A percentile compares a stretch with the other conserved stretches of the same genome.
Evolutionary conservation across 148 eudicot genomes (phyloP).

Genomic region (Diospyros lotus): DNA sequence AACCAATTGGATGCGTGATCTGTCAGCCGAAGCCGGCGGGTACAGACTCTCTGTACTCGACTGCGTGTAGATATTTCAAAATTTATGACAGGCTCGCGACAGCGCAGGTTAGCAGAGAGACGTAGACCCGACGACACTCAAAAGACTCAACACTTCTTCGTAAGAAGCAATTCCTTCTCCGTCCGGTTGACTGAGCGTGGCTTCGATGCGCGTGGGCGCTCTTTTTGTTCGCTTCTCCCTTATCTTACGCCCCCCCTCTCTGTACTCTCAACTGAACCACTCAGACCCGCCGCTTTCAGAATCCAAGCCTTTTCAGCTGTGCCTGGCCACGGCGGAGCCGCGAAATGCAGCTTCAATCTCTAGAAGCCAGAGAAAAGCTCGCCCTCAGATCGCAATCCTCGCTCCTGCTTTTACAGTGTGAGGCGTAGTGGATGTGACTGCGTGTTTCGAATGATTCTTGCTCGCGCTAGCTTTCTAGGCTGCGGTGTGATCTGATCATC

Average conservation of each 20-base stretch:
- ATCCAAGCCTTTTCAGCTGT: slow-evolving; percentile 7
- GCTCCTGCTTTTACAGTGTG: neutral
- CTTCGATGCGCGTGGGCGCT: slow-evolving; percentile 7
- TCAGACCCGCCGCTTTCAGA: slow-evolving; percentile 29
- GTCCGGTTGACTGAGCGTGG: neutral
- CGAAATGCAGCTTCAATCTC: neutral
- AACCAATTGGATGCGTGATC: neutral
- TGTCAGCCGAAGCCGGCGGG: neutral
- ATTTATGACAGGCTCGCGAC: slow-evolving; percentile 17
- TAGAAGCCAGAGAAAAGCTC: neutral
- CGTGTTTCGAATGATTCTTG: neutral
- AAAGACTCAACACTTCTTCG: neutral
- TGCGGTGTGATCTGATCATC: neutral
- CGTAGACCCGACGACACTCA: slow-evolving; percentile 28
- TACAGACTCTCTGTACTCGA: neutral
- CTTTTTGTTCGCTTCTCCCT: neutral
- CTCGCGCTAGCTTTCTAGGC: slow-evolving; percentile 3
- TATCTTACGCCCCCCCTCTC: slow-evolving; percentile 11
- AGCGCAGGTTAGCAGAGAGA: slow-evolving; percentile 25
- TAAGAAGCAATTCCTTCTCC: neutral
- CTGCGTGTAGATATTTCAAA: neutral
- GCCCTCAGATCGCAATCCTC: neutral
- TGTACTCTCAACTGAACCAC: neutral
- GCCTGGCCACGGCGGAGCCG: neutral
- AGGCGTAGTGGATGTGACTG: neutral